Evolutionary conservation across 208 protist species (phyloP).

Genomic region (Naegleria lovaniensis): DNA sequence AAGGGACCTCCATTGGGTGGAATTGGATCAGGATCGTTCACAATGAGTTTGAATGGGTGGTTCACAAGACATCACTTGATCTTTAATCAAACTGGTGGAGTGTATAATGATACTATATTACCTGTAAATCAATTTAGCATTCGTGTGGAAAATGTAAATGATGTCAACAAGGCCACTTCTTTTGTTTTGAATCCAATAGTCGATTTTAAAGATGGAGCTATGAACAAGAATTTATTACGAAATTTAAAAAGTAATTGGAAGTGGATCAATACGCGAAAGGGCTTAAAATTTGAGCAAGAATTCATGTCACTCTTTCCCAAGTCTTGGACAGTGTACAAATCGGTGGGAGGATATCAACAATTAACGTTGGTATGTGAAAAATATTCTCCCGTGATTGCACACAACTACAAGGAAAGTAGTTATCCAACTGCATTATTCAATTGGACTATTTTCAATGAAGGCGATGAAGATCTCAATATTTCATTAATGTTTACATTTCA

Average conservation of each 20-base stretch:
- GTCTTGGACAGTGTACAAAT: conserved; percentile 30
- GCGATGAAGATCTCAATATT: conserved; percentile 27
- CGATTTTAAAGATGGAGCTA: not conserved
- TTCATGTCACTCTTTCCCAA: not conserved
- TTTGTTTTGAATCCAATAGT: not conserved
- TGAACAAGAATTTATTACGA: not conserved
- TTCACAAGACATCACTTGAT: conserved; percentile 18
- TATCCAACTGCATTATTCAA: conserved; percentile 46
- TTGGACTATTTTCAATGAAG: conserved; percentile 48
- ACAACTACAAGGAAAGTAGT: conserved; percentile 52
- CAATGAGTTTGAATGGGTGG: conserved; percentile 38
- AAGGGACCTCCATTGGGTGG: conserved; percentile 33
- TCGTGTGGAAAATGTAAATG: not conserved
- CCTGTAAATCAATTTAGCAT: conserved; percentile 38
- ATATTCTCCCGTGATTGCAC: conserved; percentile 49
- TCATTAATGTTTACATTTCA: conserved; percentile 57
- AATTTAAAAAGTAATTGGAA: not conserved
- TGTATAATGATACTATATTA: not conserved
- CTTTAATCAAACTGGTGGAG: not conserved
- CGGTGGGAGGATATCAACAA: conserved; percentile 39
- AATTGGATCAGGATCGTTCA: conserved; percentile 39
- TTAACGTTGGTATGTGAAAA: conserved; percentile 47
- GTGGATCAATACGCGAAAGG: not conserved
- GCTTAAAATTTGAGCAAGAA: too few relatives aligned
- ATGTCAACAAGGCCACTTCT: not conserved